A percentile compares a stretch with the other conserved stretches of the same genome.
Conservation (phyloP, 306 rosid species). For the Cicer arietinum region DNA sequence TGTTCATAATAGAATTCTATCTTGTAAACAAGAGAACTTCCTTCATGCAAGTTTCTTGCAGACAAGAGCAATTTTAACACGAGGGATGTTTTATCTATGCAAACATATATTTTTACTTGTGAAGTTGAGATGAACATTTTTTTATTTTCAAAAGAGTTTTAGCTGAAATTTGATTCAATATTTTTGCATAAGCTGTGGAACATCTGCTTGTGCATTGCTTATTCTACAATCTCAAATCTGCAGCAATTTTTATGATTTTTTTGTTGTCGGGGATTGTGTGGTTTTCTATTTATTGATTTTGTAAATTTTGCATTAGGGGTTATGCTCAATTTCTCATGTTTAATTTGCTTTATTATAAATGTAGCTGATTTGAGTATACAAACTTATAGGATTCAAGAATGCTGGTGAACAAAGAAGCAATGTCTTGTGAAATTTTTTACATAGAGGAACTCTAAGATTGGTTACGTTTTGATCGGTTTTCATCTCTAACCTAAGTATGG, state of each 20-base stretch:
- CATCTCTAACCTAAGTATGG: constrained; percentile 53
- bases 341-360: constrained; percentile 37
- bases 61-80: not conserved
- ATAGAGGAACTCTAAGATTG: constrained; percentile 29
- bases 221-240: not conserved
- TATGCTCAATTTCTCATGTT: constrained; percentile 28
- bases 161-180: constrained; percentile 10
- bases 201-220: constrained; percentile 1
- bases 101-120: not conserved
- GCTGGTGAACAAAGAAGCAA: constrained; percentile 15
- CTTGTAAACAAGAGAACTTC: constrained; percentile 30
- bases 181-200: constrained; percentile 7
- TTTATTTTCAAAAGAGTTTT: constrained; percentile 4
- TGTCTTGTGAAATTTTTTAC: constrained; percentile 31
- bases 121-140: constrained; percentile 10
- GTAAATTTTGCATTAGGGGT: not conserved
- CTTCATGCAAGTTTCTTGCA: constrained; percentile 18
- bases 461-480: constrained; percentile 15
- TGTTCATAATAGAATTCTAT: constrained; percentile 9
- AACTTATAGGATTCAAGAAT: constrained; percentile 33
- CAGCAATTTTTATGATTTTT: constrained; percentile 3
- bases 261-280: not conserved
- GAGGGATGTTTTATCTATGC: not conserved
- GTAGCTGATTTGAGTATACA: constrained; percentile 26
- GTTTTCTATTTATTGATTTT: constrained; percentile 31